Evolutionary conservation across 768 basidiomycete species (phyloP), one percentile per base, ranked within the genome.

Genomic region (Chalciporus sphaerocephalus): DNA sequence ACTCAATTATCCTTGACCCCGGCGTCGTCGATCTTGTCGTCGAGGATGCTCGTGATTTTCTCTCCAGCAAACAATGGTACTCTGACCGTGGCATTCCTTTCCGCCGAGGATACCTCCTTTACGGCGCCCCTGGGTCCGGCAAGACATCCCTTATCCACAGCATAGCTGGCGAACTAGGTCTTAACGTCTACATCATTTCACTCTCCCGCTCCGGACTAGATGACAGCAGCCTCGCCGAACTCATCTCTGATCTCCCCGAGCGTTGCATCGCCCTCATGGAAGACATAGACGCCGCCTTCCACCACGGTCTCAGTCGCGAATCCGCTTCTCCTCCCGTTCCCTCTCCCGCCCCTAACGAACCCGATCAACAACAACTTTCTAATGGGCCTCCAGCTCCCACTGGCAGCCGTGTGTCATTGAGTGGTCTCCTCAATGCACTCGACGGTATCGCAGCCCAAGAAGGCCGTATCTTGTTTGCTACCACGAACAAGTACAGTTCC

Each of bases 281-380:
- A 61, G 89, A 91, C 59, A 83, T 91, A 44, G 89, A 92, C 53
- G 85, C 82, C 2, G 87, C 86, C 2, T 86, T 90, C 65, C 67
- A 68, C 24, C 71, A 68, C 35, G 66, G 68, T 17, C 52, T 75
- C 40, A 68, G 40, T 33, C 70, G 71, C 30, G 67, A 71, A n/a
- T 39, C 42, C 4, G 27, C 51, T n/a, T 5, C 1, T 15, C 3
- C 16, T 0, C 13, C 17, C 9, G 4, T 50, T 3, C 4, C 44
- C 9, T 27, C 44, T 1, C 47, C 44, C 28, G 16, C 15, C 5
- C 2, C 47, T 2, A 12, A 40, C 17, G 24, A 36, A 15, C 32
- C 47, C 3, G 38, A 45, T 1, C 34, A 60, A 15, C 51, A 51
- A 10, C 47, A 36, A 53, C 52, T 25, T 22, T 22, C 6, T 0